Percentiles rank a stretch among this genome's conserved stretches.
phyloP scores from a whole-genome alignment of 2,329 filamentous ascomycete species.

The Apiospora koreana region DNA sequence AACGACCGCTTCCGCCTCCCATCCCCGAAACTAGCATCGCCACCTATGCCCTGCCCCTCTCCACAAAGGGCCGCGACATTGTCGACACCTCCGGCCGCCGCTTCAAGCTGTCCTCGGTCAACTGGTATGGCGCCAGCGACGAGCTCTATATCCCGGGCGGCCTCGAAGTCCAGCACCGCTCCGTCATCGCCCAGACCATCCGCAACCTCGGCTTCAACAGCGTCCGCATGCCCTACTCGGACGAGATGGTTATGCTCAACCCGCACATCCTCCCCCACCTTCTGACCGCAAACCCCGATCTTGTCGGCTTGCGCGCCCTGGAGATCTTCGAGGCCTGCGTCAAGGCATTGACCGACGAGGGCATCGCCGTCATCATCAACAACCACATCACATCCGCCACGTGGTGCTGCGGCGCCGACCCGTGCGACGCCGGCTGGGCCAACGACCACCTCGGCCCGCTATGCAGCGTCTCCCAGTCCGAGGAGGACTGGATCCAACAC shows the following conservation, averaged over 20 bases:
- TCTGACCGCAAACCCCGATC: constrained; percentile 60
- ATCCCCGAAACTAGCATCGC: constrained; percentile 43
- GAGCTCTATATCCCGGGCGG: constrained; percentile 66
- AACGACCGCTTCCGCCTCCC: constrained; percentile 49
- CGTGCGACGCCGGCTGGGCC: constrained; percentile 67
- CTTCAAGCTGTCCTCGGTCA: constrained; percentile 65
- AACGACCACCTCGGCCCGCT: constrained; percentile 63
- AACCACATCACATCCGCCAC: constrained; percentile 70
- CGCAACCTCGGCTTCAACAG: constrained; percentile 68
- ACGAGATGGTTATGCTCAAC: constrained; percentile 66
- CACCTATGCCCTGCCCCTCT: constrained; percentile 57
- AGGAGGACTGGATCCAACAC: constrained; percentile 66
- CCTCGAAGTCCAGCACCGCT: constrained; percentile 63
- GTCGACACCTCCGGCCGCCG: constrained; percentile 58
- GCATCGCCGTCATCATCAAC: constrained; percentile 67
- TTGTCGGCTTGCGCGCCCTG: constrained; percentile 56
- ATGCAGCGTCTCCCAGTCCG: constrained; percentile 63
- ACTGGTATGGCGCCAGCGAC: constrained; percentile 73
- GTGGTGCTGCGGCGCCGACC: constrained; percentile 70
- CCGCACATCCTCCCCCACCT: constrained; percentile 52
- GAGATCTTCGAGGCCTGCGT: constrained; percentile 63
- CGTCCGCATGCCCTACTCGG: constrained; percentile 67
- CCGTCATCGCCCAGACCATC: constrained; percentile 61
- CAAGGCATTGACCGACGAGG: constrained; percentile 59
- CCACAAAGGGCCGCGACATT: constrained; percentile 60